Percentiles rank a stretch among this genome's conserved stretches.
Conservation (phyloP, 768 basidiomycete genomes). For the Calocera cornea region DNA sequence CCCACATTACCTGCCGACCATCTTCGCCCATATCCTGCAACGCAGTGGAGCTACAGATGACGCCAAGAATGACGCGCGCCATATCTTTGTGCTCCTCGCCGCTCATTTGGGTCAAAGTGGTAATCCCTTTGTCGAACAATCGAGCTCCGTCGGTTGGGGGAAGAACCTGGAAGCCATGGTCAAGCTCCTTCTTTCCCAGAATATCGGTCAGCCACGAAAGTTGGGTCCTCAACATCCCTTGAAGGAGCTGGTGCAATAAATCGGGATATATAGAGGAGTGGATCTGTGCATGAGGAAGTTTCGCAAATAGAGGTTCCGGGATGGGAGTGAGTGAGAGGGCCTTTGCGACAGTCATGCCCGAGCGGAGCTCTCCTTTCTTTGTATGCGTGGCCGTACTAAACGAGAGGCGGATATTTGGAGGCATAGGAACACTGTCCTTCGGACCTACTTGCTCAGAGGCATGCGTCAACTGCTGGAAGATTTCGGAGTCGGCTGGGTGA, state of each 20-base stretch:
- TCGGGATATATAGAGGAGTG: constrained; percentile 23
- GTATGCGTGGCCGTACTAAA: not conserved
- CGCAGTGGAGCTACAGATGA: constrained; percentile 3
- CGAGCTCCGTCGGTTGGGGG: constrained; percentile 9
- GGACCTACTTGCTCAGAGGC: no score
- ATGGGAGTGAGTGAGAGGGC: constrained; percentile 5
- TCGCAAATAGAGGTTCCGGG: constrained; percentile 19
- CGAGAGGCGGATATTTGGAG: not conserved
- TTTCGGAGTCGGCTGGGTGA: no score
- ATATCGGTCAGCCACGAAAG: not conserved
- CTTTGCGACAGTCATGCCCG: not conserved
- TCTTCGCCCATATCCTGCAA: not conserved
- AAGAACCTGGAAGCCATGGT: constrained; percentile 9
- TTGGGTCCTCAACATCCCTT: constrained; percentile 23
- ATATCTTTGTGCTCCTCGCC: constrained; percentile 9
- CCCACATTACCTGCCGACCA: constrained; percentile 7
- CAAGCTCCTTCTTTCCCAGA: constrained; percentile 4
- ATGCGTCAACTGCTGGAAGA: no score
- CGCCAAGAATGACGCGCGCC: constrained; percentile 6
- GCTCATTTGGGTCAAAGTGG: constrained; percentile 8
- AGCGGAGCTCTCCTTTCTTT: not conserved
- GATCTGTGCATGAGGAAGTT: constrained; percentile 23
- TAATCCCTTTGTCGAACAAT: constrained; percentile 12
- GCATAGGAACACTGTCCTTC: no score
- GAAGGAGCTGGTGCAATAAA: constrained; percentile 26